Percentiles rank a stretch among this genome's conserved stretches.
Conservation (phyloP, 257 asterid species). For the Primulina huaijiensis region DNA sequence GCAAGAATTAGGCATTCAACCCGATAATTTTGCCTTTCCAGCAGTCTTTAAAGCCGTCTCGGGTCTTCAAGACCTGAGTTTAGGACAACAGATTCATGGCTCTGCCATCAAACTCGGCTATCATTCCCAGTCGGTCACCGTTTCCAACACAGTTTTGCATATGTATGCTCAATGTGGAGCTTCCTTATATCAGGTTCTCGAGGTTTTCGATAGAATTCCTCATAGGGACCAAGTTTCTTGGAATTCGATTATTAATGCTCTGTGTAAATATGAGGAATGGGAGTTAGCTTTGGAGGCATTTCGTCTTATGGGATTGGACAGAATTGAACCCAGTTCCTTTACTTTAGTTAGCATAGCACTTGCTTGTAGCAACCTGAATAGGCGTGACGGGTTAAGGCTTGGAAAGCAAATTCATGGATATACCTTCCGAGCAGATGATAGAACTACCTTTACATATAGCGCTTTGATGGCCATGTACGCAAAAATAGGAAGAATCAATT, state of each 20-base stretch:
- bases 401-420: conserved; percentile 82
- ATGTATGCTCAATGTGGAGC: conserved; percentile 58
- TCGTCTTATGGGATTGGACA: conserved; percentile 57
- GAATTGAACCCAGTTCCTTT: conserved; percentile 64
- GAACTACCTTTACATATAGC: conserved; percentile 60
- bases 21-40: conserved; percentile 77
- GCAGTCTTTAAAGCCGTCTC: conserved; percentile 73
- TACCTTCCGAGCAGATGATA: conserved; percentile 52
- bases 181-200: conserved; percentile 40
- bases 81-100: conserved; percentile 70
- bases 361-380: conserved; percentile 67
- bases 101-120: conserved; percentile 57
- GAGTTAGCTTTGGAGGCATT: conserved; percentile 65
- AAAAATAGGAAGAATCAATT: conserved; percentile 57
- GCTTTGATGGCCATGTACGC: conserved; percentile 87
- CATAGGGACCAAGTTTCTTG: conserved; percentile 79
- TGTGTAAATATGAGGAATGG: conserved; percentile 73
- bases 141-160: conserved; percentile 66
- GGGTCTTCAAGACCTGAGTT: conserved; percentile 51
- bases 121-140: conserved; percentile 50
- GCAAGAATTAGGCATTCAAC: conserved; percentile 53
- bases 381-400: conserved; percentile 55
- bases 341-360: conserved; percentile 69
- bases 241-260: conserved; percentile 72
- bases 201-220: conserved; percentile 72